Conservation (phyloP, 2,329 filamentous ascomycete species). For the Albifimbria verrucaria region DNA sequence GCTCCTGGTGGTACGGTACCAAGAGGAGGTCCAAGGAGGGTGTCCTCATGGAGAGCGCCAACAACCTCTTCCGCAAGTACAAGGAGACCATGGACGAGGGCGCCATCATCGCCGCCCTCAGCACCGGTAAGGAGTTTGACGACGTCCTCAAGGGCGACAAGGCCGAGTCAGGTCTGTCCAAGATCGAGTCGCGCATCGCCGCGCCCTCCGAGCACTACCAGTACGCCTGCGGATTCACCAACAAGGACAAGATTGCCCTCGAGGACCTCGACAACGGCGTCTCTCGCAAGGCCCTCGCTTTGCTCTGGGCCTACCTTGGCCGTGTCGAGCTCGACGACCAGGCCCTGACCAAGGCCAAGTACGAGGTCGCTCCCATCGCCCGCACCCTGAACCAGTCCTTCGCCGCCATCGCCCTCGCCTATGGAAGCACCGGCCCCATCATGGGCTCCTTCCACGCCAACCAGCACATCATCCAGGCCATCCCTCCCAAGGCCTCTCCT, state of each 20-base stretch:
- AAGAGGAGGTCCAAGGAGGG: constrained; percentile 91
- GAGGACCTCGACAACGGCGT: constrained; percentile 76
- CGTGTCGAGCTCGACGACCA: constrained; percentile 80
- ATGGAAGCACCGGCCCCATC: constrained; percentile 78
- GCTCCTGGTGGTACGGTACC: constrained; percentile 98
- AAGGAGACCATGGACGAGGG: constrained; percentile 78
- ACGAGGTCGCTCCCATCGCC: constrained; percentile 83
- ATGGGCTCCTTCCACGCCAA: constrained; percentile 77
- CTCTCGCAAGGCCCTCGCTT: constrained; percentile 79
- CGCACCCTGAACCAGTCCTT: constrained; percentile 83
- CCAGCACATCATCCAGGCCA: constrained; percentile 86
- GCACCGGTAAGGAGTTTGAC: constrained; percentile 82
- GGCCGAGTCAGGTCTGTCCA: constrained; percentile 75
- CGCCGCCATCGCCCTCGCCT: constrained; percentile 81
- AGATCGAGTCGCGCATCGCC: constrained; percentile 79
- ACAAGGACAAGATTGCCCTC: constrained; percentile 73
- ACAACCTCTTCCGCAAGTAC: constrained; percentile 92
- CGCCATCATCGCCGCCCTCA: constrained; percentile 76
- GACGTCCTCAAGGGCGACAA: constrained; percentile 72
- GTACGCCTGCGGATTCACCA: constrained; percentile 56
- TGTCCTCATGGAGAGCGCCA: constrained; percentile 87
- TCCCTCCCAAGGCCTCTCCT: constrained; percentile 78
- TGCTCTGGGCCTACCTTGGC: constrained; percentile 94
- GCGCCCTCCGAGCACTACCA: constrained; percentile 51
- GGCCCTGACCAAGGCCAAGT: constrained; percentile 79